Conservation (phyloP, 176 grass and related monocot species). For the Stipa capillata region DNA sequence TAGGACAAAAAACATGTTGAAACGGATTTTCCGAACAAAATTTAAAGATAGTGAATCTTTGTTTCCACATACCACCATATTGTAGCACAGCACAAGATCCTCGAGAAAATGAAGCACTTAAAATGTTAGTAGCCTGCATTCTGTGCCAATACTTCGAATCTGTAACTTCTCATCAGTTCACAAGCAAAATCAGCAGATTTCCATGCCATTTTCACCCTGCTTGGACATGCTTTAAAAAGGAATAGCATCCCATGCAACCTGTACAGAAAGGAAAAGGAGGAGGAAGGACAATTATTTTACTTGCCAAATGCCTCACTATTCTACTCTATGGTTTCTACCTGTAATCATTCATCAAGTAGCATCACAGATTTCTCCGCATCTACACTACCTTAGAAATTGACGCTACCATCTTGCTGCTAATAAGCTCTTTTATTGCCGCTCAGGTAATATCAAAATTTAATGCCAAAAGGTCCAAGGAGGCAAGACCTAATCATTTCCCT, state of each 20-base stretch:
- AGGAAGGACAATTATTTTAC: conserved; percentile 49
- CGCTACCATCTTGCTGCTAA: conserved; percentile 34
- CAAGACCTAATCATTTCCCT: not conserved
- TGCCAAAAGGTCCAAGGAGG: conserved; percentile 1
- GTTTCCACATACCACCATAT: conserved; percentile 46
- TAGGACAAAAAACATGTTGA: not conserved
- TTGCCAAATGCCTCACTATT: conserved; percentile 27
- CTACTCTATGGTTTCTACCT: conserved; percentile 31
- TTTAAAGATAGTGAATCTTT: conserved; percentile 2
- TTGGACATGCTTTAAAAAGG: conserved; percentile 28
- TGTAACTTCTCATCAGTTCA: conserved; percentile 23
- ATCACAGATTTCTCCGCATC: conserved; percentile 27
- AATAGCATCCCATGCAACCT: conserved; percentile 33
- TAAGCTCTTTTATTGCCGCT: conserved; percentile 40
- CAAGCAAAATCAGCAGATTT: conserved; percentile 8
- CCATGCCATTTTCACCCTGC: not conserved
- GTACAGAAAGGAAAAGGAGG: conserved; percentile 50
- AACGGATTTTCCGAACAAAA: not conserved
- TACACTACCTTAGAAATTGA: conserved; percentile 49
- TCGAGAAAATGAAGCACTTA: conserved; percentile 20
- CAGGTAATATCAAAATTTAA: conserved; percentile 15
- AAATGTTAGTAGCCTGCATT: conserved; percentile 20
- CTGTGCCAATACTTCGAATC: not conserved
- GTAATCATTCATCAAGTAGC: conserved; percentile 29
- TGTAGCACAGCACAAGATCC: conserved; percentile 27